These are phyloP conservation scores for Parastagonospora avenae DNA, from an alignment of 2,329 filamentous ascomycete genomes.

Conservation along the genomic window DNA sequence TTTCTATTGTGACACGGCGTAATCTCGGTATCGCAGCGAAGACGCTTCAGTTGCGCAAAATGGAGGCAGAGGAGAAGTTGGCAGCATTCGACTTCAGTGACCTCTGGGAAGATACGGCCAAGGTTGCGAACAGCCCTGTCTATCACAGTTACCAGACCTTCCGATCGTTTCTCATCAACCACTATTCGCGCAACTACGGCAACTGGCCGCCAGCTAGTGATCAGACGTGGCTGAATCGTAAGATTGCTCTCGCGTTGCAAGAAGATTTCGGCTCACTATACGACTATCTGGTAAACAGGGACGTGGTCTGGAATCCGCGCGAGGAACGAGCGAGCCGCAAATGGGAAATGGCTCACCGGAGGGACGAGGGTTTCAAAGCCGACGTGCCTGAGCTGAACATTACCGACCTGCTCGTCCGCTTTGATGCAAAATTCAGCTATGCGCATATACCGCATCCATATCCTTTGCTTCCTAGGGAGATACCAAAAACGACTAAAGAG, in stretches of 20 bases:
- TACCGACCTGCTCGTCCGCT: constrained; percentile 69
- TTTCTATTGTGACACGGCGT: constrained; percentile 67
- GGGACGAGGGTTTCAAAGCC: constrained; percentile 45
- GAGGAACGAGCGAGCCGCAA: constrained; percentile 67
- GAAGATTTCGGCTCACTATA: constrained; percentile 71
- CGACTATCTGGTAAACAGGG: constrained; percentile 71
- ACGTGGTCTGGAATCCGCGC: constrained; percentile 68
- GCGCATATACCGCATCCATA: constrained; percentile 63
- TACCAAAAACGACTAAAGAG: constrained; percentile 27
- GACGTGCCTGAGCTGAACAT: constrained; percentile 62
- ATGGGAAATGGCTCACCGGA: constrained; percentile 63
- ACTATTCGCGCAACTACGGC: constrained; percentile 64
- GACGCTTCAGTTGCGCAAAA: constrained; percentile 66
- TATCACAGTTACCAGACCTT: constrained; percentile 64
- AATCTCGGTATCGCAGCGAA: constrained; percentile 67
- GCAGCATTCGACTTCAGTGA: constrained; percentile 64
- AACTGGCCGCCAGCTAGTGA: constrained; percentile 63
- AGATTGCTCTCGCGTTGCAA: constrained; percentile 62
- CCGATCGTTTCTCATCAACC: constrained; percentile 63
- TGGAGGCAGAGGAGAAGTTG: constrained; percentile 67
- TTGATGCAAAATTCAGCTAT: constrained; percentile 66
- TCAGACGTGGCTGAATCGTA: constrained; percentile 64
- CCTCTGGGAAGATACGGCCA: constrained; percentile 57
- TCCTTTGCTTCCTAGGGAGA: constrained; percentile 61
- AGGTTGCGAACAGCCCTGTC: constrained; percentile 49